Evolutionary conservation across 495 filamentous ascomycete species (phyloP).

Genomic region (Aspergillus diversus): DNA sequence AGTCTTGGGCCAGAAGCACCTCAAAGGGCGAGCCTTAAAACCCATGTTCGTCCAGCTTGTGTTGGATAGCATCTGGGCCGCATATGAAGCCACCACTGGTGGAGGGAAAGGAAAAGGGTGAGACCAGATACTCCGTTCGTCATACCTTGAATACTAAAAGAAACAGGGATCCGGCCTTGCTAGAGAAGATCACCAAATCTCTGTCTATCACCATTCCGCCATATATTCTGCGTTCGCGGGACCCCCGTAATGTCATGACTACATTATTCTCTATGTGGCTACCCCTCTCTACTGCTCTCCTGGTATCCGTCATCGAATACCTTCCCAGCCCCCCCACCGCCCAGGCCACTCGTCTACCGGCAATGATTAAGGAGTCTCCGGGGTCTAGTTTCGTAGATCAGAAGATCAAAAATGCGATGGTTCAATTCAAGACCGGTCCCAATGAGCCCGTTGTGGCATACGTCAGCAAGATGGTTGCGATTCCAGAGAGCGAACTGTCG

Average conservation of each 20-base stretch:
- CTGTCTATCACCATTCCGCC: conserved; percentile 80
- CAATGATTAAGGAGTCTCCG: conserved; percentile 78
- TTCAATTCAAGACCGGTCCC: conserved; percentile 69
- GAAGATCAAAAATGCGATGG: conserved; percentile 74
- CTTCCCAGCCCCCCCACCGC: conserved; percentile 85
- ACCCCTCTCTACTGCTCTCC: conserved; percentile 86
- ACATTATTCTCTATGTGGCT: conserved; percentile 89
- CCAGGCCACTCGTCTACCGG: conserved; percentile 79
- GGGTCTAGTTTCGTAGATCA: conserved; percentile 70
- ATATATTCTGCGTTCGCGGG: conserved; percentile 82
- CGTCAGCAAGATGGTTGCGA: conserved; percentile 97
- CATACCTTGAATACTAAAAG: conserved; percentile 32
- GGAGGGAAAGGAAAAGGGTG: conserved; percentile 82
- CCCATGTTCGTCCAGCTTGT: conserved; percentile 98
- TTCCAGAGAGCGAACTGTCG: conserved; percentile 87
- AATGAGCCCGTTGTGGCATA: conserved; percentile 87
- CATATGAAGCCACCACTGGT: conserved; percentile 88
- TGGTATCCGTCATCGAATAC: conserved; percentile 92
- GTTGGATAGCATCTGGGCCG: conserved; percentile 95
- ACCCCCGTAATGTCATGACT: conserved; percentile 80
- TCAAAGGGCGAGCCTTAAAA: conserved; percentile 88
- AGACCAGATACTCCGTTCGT: conserved; percentile 32
- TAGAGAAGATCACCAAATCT: conserved; percentile 95
- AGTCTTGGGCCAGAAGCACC: conserved; percentile 85
- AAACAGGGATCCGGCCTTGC: conserved; percentile 70